Percentiles rank a stretch among this genome's conserved stretches.
Conservation (phyloP, 768 basidiomycete genomes). For the Exidia glandulosa region DNA sequence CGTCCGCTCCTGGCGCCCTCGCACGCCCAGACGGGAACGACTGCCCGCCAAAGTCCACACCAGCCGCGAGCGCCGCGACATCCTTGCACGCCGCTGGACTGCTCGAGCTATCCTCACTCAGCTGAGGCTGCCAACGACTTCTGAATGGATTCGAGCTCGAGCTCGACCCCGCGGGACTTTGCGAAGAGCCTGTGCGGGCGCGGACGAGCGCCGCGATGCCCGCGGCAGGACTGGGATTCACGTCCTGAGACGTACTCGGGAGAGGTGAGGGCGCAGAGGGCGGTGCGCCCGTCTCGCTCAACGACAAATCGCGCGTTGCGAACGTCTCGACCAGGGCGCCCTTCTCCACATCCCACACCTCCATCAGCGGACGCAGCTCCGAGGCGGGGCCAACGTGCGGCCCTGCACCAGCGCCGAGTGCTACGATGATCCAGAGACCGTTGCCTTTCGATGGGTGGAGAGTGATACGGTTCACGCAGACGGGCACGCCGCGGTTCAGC, state of each 20-base stretch:
- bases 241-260: slow-evolving; percentile 25
- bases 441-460: slow-evolving; percentile 81
- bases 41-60: slow-evolving; percentile 69
- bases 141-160: background rate
- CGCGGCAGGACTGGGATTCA: slow-evolving; percentile 52
- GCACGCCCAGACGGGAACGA: slow-evolving; percentile 29
- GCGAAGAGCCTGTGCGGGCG: slow-evolving; percentile 22
- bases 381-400: slow-evolving; percentile 2
- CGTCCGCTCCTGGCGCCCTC: too few relatives aligned
- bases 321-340: slow-evolving; percentile 71
- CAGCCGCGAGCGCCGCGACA: slow-evolving; percentile 58
- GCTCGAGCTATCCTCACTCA: background rate
- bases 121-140: background rate
- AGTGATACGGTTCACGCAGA: slow-evolving; percentile 13
- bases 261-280: slow-evolving; percentile 30
- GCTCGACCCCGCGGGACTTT: background rate
- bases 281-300: slow-evolving; percentile 40
- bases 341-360: slow-evolving; percentile 91
- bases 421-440: slow-evolving; percentile 85
- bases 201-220: slow-evolving; percentile 78
- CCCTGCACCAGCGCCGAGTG: slow-evolving; percentile 40
- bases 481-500: slow-evolving; percentile 6
- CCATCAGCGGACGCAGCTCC: slow-evolving; percentile 37
- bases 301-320: slow-evolving; percentile 28
- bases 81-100: slow-evolving; percentile 24